phyloP scores from a whole-genome alignment of 768 basidiomycete genomes.

The Rhizopogon vulgaris region DNA sequence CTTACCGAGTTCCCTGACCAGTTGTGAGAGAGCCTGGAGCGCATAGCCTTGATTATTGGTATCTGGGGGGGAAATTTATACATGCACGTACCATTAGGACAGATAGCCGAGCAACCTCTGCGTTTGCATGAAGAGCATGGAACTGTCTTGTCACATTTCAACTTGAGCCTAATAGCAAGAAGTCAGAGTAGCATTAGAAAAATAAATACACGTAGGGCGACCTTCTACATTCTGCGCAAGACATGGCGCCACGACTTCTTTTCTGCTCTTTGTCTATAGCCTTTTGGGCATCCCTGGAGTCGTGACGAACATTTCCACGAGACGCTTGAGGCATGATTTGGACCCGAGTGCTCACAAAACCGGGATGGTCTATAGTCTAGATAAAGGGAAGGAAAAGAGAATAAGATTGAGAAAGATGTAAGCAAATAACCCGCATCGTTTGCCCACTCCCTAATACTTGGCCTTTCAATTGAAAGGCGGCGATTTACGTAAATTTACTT shows the following conservation, averaged over 20 bases:
- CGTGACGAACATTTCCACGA: constrained; percentile 37
- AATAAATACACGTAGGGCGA: constrained; percentile 17
- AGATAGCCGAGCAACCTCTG: constrained; percentile 71
- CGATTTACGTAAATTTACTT: too few relatives aligned
- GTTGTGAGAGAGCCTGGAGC: constrained; percentile 55
- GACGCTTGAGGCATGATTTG: constrained; percentile 43
- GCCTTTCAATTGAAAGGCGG: too few relatives aligned
- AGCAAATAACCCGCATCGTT: neutral
- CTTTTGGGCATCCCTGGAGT: constrained; percentile 32
- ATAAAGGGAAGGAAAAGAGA: neutral
- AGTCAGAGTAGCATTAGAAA: neutral
- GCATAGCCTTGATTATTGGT: neutral
- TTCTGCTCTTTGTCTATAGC: constrained; percentile 64
- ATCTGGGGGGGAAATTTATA: neutral
- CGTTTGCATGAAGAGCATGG: constrained; percentile 57
- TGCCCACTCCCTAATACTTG: neutral
- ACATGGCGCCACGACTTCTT: constrained; percentile 47
- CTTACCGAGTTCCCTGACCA: constrained; percentile 71
- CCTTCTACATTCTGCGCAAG: constrained; percentile 62
- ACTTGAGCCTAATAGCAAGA: constrained; percentile 43
- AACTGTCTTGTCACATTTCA: constrained; percentile 72
- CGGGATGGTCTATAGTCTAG: too few relatives aligned
- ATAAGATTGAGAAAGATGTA: neutral
- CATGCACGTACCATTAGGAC: constrained; percentile 48
- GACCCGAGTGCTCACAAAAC: neutral